These are phyloP conservation scores for Chaetomiaceae sp. DNA, from an alignment of 2,329 filamentous ascomycete species.

Conservation along the genomic window DNA sequence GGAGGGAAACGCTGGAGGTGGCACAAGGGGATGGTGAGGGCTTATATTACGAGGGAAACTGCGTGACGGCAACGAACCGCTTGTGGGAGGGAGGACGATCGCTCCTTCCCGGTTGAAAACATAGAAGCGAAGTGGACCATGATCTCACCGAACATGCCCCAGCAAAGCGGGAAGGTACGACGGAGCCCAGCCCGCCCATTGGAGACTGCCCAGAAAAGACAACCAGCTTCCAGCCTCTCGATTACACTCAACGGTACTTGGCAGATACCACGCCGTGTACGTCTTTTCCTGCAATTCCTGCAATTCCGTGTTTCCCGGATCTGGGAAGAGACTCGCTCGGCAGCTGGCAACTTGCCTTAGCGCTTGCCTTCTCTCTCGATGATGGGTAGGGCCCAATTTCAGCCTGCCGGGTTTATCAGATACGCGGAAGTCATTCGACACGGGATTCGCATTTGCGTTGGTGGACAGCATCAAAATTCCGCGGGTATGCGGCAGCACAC, in stretches of 20 bases:
- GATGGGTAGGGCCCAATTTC: not conserved
- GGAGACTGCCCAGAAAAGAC: too few species aligned
- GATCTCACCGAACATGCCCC: slow-evolving; percentile 9
- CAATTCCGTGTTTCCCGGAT: not conserved
- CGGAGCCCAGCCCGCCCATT: too few species aligned
- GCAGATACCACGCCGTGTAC: too few species aligned
- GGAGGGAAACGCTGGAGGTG: not conserved
- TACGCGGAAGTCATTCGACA: not conserved
- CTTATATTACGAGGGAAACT: slow-evolving; percentile 20
- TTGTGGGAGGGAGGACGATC: slow-evolving; percentile 15
- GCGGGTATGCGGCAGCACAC: too few species aligned
- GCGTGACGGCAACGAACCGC: slow-evolving; percentile 8
- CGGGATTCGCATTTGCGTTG: too few species aligned
- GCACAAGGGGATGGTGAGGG: slow-evolving; percentile 5
- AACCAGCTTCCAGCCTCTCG: not conserved
- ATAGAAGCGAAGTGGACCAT: slow-evolving; percentile 1
- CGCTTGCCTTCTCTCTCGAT: not conserved
- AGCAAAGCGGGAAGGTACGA: slow-evolving; percentile 3
- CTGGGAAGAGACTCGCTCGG: not conserved
- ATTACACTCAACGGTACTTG: not conserved
- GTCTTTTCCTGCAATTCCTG: too few species aligned
- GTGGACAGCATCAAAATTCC: too few species aligned
- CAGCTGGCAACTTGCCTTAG: not conserved
- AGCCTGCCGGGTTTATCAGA: too few species aligned
- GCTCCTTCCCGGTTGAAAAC: slow-evolving; percentile 9